A percentile compares a stretch with the other conserved stretches of the same genome.
Evolutionary conservation across 352 stramenopile species (phyloP).

Genomic region (Phytophthora citrophthora): DNA sequence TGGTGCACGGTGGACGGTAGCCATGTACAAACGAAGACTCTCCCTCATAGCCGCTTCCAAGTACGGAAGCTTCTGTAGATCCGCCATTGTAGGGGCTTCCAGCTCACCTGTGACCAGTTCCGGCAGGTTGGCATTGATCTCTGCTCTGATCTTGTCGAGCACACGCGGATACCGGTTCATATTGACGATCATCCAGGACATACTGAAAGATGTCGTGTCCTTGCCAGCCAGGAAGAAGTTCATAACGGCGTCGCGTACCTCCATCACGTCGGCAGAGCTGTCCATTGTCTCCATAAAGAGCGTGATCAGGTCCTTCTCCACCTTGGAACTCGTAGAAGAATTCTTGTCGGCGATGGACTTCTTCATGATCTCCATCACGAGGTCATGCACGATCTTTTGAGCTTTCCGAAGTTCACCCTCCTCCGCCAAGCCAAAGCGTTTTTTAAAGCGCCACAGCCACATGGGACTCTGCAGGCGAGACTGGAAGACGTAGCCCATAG

Average conservation of each 20-base stretch:
- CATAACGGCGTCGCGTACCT: conserved; percentile 70
- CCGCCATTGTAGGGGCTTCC: conserved; percentile 39
- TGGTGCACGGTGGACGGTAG: conserved; percentile 41
- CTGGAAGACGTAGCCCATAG: conserved; percentile 24
- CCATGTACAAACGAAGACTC: conserved; percentile 68
- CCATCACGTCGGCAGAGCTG: conserved; percentile 29
- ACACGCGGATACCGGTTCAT: conserved; percentile 70
- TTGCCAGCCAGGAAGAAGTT: conserved; percentile 79
- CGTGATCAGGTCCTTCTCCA: conserved; percentile 49
- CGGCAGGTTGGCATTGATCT: conserved; percentile 53
- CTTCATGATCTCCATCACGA: conserved; percentile 44
- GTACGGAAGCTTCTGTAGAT: conserved; percentile 64
- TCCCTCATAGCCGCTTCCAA: conserved; percentile 66
- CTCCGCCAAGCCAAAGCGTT: conserved; percentile 30
- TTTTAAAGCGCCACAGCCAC: conserved; percentile 57
- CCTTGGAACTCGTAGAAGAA: conserved; percentile 7
- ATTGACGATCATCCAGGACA: conserved; percentile 82
- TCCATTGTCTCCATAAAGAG: conserved; percentile 44
- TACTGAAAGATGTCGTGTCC: conserved; percentile 70
- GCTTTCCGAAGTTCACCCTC: conserved; percentile 38
- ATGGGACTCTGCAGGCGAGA: conserved; percentile 36
- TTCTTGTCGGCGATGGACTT: conserved; percentile 29
- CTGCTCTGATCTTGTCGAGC: conserved; percentile 45
- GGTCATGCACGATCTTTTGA: conserved; percentile 33
- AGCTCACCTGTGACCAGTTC: conserved; percentile 21